These are phyloP conservation scores for Tolypocladium nubicola DNA, from an alignment of 2,329 filamentous ascomycete species.

Conservation along the genomic window DNA sequence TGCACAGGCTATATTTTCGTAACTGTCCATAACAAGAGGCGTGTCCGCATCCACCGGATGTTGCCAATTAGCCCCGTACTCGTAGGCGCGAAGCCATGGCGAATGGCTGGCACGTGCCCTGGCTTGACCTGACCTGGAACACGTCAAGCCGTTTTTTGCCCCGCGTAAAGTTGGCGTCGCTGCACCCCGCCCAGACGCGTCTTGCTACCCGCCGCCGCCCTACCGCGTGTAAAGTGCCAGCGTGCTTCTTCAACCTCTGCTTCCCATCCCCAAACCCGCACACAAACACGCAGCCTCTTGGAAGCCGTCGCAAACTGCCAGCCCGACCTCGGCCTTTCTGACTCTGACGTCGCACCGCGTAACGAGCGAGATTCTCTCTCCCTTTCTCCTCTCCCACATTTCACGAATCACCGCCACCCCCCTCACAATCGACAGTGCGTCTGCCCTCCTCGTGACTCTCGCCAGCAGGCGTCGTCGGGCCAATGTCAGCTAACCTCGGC, in stretches of 20 bases:
- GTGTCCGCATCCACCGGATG: neutral
- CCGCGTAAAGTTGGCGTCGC: constrained; percentile 20
- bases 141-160: constrained; percentile 3
- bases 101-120: neutral
- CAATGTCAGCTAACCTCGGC: neutral
- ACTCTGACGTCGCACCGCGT: neutral
- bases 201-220: constrained; percentile 12
- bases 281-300: neutral
- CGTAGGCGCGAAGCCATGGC: neutral
- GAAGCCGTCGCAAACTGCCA: neutral
- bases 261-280: constrained; percentile 3
- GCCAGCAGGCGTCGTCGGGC: neutral
- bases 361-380: neutral
- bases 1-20: neutral
- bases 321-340: neutral
- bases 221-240: constrained; percentile 23
- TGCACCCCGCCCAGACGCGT: constrained; percentile 17
- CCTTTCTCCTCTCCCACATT: neutral
- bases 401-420: neutral
- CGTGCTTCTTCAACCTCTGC: neutral
- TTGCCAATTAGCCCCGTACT: neutral
- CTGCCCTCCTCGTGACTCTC: neutral
- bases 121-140: neutral
- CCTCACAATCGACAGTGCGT: constrained; percentile 1
- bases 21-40: neutral